phyloP scores from a whole-genome alignment of 139 green algal genomes.

The Chlorella sorokiniana region DNA sequence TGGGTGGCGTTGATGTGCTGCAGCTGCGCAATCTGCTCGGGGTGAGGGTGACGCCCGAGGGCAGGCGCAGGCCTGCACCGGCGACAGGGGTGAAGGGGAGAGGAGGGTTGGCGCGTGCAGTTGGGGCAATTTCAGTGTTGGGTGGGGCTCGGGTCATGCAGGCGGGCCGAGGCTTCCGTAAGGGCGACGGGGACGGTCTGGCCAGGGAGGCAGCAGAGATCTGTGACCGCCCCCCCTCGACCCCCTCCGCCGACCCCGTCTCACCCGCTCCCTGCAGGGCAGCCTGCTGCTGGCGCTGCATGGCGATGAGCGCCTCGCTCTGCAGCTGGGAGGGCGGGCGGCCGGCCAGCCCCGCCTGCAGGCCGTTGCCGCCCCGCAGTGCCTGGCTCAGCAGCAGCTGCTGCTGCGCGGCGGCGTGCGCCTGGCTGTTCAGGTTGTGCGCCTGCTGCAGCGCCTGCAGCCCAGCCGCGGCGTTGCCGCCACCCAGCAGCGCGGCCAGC shows the following conservation, averaged over 20 bases:
- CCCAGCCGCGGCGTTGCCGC: neutral
- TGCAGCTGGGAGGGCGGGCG: conserved; percentile 30
- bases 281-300: conserved; percentile 47
- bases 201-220: neutral
- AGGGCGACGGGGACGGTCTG: too few species aligned
- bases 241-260: too few species aligned
- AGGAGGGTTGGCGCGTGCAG: neutral
- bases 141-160: neutral
- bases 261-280: conserved; percentile 24
- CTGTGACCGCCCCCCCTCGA: too few species aligned
- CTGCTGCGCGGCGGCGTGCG: conserved; percentile 16
- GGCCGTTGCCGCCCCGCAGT: conserved; percentile 21
- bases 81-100: neutral
- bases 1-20: conserved; percentile 33
- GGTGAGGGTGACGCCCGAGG: too few species aligned
- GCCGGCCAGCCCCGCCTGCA: conserved; percentile 23
- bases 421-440: neutral
- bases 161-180: too few species aligned
- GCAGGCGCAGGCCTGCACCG: conserved; percentile 8
- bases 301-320: conserved; percentile 48
- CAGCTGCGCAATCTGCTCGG: conserved; percentile 30
- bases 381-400: conserved; percentile 32
- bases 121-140: neutral
- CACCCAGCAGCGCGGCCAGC: conserved; percentile 18
- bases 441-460: conserved; percentile 25